Conservation (phyloP, 73 alveolate species). For the Paramecium octaurelia region DNA sequence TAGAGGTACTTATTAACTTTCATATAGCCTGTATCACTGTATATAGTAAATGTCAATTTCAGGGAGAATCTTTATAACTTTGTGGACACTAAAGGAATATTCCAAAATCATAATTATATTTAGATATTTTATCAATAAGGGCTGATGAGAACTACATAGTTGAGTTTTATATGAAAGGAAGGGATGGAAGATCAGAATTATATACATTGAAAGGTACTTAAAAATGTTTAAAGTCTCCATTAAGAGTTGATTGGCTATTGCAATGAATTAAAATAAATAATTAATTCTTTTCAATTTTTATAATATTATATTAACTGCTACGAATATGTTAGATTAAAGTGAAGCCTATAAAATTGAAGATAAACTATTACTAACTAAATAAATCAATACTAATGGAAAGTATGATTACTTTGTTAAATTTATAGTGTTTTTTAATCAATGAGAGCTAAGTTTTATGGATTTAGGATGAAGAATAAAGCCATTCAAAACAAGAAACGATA, state of each 20-base stretch:
- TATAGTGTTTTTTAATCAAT: background rate
- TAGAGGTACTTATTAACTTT: background rate
- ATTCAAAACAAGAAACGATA: background rate
- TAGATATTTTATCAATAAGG: constrained; percentile 9
- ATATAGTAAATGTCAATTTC: background rate
- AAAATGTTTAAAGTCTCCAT: background rate
- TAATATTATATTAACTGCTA: background rate
- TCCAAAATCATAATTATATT: background rate
- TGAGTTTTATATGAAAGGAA: constrained; percentile 3
- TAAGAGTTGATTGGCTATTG: background rate
- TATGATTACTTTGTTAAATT: background rate
- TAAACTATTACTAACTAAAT: background rate
- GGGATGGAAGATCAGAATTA: constrained; percentile 11
- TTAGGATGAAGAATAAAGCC: background rate
- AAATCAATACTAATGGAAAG: background rate
- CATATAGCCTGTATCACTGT: constrained; percentile 32
- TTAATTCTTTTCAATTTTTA: background rate
- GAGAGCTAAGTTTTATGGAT: background rate
- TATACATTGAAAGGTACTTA: constrained; percentile 17
- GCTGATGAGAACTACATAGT: constrained; percentile 25
- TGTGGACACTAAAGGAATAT: constrained; percentile 22
- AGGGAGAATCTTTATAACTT: constrained; percentile 19
- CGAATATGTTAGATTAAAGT: background rate
- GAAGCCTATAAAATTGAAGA: background rate
- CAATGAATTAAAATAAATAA: background rate